These are phyloP conservation scores for Trametes villosa DNA, from an alignment of 768 basidiomycete species.

Conservation along the genomic window DNA sequence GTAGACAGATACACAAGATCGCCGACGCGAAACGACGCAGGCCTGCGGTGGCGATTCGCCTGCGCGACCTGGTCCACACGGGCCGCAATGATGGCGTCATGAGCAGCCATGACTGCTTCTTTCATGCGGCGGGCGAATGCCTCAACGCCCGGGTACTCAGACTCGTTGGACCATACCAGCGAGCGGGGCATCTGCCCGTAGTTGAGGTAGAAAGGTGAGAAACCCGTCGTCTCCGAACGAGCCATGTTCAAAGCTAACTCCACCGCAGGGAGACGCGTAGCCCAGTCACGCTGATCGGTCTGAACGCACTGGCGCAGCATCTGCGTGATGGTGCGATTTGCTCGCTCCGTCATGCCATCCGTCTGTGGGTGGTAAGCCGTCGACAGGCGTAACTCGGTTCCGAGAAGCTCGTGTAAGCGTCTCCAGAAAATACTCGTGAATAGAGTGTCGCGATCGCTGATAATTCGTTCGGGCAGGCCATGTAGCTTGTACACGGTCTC, in stretches of 20 bases:
- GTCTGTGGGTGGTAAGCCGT: conserved; percentile 39
- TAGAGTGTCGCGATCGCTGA: conserved; percentile 9
- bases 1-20: conserved; percentile 44
- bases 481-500: conserved; percentile 40
- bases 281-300: conserved; percentile 35
- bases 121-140: conserved; percentile 31
- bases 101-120: conserved; percentile 35
- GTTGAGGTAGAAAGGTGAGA: conserved; percentile 39
- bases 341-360: conserved; percentile 33
- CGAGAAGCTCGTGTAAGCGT: conserved; percentile 21
- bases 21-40: conserved; percentile 27
- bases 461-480: conserved; percentile 25
- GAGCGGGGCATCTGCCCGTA: conserved; percentile 24
- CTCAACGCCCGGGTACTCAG: conserved; percentile 32
- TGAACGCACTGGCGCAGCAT: conserved; percentile 20
- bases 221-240: conserved; percentile 37
- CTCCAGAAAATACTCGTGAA: conserved; percentile 45
- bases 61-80: conserved; percentile 36
- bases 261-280: conserved; percentile 33
- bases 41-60: conserved; percentile 32
- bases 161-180: conserved; percentile 36
- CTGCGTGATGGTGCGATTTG: conserved; percentile 25
- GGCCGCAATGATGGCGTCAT: conserved; percentile 43
- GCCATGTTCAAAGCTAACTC: conserved; percentile 46
- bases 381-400: conserved; percentile 30